Evolutionary conservation across 2,329 filamentous ascomycete species (phyloP), one percentile per base, ranked within the genome.

Genomic region (Aspergillus pseudotamarii): DNA sequence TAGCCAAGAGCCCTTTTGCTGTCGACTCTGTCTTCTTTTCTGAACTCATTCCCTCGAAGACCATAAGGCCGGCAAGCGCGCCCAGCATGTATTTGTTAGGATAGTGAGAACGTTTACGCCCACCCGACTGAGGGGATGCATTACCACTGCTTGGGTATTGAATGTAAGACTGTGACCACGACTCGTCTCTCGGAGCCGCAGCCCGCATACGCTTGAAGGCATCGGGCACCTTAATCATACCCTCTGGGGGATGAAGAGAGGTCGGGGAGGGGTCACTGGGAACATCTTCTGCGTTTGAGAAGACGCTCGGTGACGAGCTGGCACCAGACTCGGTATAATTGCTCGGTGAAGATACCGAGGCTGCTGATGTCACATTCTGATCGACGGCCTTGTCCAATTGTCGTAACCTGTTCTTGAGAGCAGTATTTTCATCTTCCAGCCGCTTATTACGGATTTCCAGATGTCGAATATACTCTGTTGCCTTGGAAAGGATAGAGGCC

Each of bases 401-500:
- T 73, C 89, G 87, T 43, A 97, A 86, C 34, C 92, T 88, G 53
- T 88, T 88, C 76, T 94, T 94, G 80, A 97, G 87, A 16, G 86
- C 86, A 34, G 81, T 84, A 73, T 97, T 94, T 75, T 98, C 93
- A 53, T 96, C 92, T 58, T 89, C 82, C 11, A 97, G 82, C 6
- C 91, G 88, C 68, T 89, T 91, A 71, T 96, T 96, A 14, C 93
- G 89, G 80, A 96, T 96, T 78, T 98, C 94, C 1, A 98, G 82
- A 78, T 98, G 94, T 43, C 90, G 88, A 68, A 98, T 98, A 71
- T 98, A 98, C 76, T 98, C 94, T 6, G 94, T 97, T 2, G 94
- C 94, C 78, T 98, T 98, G 68, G 92, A 94, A 50, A 98, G 81
- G 57, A 98, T 93, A 2, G 94, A 97, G n/a, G 94, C 94, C 78